Evolutionary conservation across 306 rosid species (phyloP).

Genomic region (Glycine latifolia): DNA sequence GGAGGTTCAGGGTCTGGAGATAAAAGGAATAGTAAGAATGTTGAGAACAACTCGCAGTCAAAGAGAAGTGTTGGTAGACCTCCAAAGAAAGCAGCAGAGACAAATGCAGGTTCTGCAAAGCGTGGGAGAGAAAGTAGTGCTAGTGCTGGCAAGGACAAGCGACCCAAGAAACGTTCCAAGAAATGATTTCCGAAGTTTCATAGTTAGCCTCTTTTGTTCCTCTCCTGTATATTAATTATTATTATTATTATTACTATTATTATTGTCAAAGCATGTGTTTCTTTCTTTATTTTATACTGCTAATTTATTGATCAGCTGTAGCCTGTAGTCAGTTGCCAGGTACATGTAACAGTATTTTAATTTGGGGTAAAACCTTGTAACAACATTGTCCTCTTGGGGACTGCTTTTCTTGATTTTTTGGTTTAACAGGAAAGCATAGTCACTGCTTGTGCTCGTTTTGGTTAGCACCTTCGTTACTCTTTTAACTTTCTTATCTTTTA

Average conservation of each 20-base stretch:
- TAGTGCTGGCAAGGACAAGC: slow-evolving; percentile 60
- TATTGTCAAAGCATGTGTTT: slow-evolving; percentile 43
- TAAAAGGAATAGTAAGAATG: slow-evolving; percentile 53
- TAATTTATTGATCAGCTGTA: slow-evolving; percentile 53
- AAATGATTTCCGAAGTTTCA: slow-evolving; percentile 47
- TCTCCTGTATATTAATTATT: slow-evolving; percentile 49
- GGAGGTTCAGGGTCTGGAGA: slow-evolving; percentile 51
- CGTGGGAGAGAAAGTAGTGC: slow-evolving; percentile 70
- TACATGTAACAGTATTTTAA: slow-evolving; percentile 50
- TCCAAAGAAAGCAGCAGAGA: slow-evolving; percentile 65
- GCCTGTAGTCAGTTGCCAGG: slow-evolving; percentile 39
- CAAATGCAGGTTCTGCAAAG: slow-evolving; percentile 53
- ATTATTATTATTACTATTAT: slow-evolving; percentile 39
- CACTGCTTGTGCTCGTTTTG: slow-evolving; percentile 16
- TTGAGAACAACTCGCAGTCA: slow-evolving; percentile 63
- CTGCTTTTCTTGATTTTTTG: slow-evolving; percentile 50
- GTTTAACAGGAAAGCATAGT: slow-evolving; percentile 49
- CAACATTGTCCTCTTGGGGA: slow-evolving; percentile 38
- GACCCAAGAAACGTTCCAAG: slow-evolving; percentile 71
- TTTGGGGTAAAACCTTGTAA: slow-evolving; percentile 46
- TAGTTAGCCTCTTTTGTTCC: background rate
- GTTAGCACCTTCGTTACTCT: background rate
- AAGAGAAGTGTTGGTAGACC: slow-evolving; percentile 87
- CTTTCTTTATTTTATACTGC: slow-evolving; percentile 42
- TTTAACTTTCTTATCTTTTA: too few relatives aligned